Evolutionary conservation across 179 eudicot genomes (phyloP), one percentile per base, ranked within the genome.

Genomic region (Carnegiea gigantea): DNA sequence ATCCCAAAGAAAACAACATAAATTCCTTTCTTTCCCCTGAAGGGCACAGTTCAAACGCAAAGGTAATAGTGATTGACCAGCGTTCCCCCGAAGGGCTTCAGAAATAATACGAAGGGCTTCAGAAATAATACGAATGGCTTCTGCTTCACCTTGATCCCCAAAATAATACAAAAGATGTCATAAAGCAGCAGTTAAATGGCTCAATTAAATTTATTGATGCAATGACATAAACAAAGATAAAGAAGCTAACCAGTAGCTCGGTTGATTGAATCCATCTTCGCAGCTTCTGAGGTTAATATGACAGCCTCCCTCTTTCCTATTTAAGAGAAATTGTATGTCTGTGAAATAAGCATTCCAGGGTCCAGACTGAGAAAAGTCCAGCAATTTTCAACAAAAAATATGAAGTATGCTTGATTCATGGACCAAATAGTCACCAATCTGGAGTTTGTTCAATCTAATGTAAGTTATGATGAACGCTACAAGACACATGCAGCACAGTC

Each of bases 231-330:
- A 43, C 30, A 46, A 24, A 40, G 24, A 43, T 73, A 48, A 17
- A 15, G 62, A 49, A 54, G 81, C 85, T 70, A 51, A 93, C 99
- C 99, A 80, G 84, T 86, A 62, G 99, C 99, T 82, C 98, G 84
- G 80, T 92, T 92, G 77, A 92, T 89, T 78, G 87, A 87, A 81
- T 92, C 91, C 88, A 86, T 84, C 84, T 89, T 95, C 38, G 93
- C 95, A 83, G 94, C 98, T 91, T 95, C 95, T 40, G 98, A 92
- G 71, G 87, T 92, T 82, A 96, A 90, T 79, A 94, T 92, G 33
- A 91, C 82, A 82, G 97, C 90, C 85, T 91, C 91, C 81, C 93
- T 88, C 79, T 90, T 92, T 79, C 98, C 98, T 93, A 88, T 72
- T 78, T 49, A 36, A 75, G 76, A 65, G 15, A 86, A 73, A 73